These are phyloP conservation scores for Colletotrichum eleusines DNA, from an alignment of 2,329 filamentous ascomycete species.

Conservation along the genomic window DNA sequence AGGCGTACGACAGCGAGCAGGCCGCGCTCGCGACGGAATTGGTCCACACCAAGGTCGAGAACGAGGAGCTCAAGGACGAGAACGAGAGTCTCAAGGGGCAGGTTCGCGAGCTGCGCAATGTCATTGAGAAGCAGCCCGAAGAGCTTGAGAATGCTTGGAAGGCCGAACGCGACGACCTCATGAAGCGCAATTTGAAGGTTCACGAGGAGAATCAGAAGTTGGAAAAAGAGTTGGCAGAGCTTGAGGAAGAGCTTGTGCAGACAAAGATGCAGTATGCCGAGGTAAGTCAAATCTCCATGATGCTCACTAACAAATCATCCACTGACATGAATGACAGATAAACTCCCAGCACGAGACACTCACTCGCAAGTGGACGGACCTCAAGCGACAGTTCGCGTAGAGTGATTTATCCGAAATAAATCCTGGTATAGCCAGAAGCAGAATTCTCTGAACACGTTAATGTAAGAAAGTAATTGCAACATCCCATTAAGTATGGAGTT, in stretches of 20 bases:
- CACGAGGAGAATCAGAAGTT: slow-evolving; percentile 91
- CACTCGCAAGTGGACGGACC: slow-evolving; percentile 81
- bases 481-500: slow-evolving; percentile 35
- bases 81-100: slow-evolving; percentile 90
- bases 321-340: slow-evolving; percentile 62
- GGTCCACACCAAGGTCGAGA: slow-evolving; percentile 92
- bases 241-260: slow-evolving; percentile 91
- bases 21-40: slow-evolving; percentile 91
- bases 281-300: slow-evolving; percentile 68
- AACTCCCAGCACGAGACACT: slow-evolving; percentile 79
- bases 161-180: slow-evolving; percentile 88
- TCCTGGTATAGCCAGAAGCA: slow-evolving; percentile 36
- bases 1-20: slow-evolving; percentile 91
- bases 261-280: slow-evolving; percentile 97
- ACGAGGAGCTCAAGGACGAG: slow-evolving; percentile 87
- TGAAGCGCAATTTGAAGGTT: slow-evolving; percentile 92
- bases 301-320: neutral
- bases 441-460: slow-evolving; percentile 40
- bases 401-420: slow-evolving; percentile 13
- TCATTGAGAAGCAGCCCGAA: slow-evolving; percentile 89
- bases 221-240: slow-evolving; percentile 90
- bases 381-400: slow-evolving; percentile 70
- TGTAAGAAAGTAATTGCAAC: slow-evolving; percentile 42
- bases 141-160: slow-evolving; percentile 88
- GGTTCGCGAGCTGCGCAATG: slow-evolving; percentile 84